Evolutionary conservation across 169 alveolate genomes (phyloP), one percentile per base, ranked within the genome.

Genomic region (Plasmodium vinckei): DNA sequence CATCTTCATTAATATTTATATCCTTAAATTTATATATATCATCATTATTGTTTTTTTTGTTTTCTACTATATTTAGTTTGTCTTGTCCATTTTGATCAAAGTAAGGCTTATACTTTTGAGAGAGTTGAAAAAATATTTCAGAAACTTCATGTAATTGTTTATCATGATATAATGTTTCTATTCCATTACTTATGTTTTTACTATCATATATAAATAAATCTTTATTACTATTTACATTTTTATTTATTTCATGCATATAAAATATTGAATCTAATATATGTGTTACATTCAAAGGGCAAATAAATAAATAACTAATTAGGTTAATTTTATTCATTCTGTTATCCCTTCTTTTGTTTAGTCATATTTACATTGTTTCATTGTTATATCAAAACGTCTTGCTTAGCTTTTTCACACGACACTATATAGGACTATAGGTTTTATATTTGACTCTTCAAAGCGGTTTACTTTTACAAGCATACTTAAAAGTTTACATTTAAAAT

Each of bases 271-370:
- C 90, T 4, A 82, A 67, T 44, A 82, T 25, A 60, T 82, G 61
- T 47, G 23, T 33, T 15, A 82, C 44, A 46, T 82, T 82, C 15
- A 82, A 42, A 25, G 90, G 90, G 21, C 90, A 82, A 10, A 67
- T 53, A 1, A 82, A 17, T 9, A 82, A 65, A n/a, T 82, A 82
- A 5, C 42, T 71, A 44, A 82, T 15, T 59, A 82, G n/a, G 27
- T 67, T 68, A 5, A 82, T 5, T 9, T 63, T 53, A 3, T 10
- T 54, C 88, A 75, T 75, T 70, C 0, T 33, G 7, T n/a, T n/a
- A n/a, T 33, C 42, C 5, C 25, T 46, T 23, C 15, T 9, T 46
- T 68, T 9, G 44, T 12, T 57, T 57, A 19, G 3, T 33, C 42
- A 33, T 27, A 33, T 1, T 21, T 21, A 0, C 25, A 21, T 21